Evolutionary conservation across 768 basidiomycete genomes (phyloP), one percentile per base, ranked within the genome.

Genomic region (Leccinum ochraceum): DNA sequence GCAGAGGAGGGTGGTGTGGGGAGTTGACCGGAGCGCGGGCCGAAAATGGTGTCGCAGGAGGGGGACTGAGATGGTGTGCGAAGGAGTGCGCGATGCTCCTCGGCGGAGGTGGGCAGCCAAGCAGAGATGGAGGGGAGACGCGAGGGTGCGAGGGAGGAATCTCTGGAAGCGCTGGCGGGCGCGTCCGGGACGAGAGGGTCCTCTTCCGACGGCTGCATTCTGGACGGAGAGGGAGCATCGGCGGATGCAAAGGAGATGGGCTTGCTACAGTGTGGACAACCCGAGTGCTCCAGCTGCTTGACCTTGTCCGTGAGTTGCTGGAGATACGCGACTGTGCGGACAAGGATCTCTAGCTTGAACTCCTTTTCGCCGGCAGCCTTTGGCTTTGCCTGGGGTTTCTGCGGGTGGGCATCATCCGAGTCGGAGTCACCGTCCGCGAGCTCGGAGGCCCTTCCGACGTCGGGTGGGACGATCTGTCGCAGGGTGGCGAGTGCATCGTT

Each of bases 291-390:
- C 26, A 85, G 76, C n/a, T 69, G 70, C 46, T 63, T 62, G 60
- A 92, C 85, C 53, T 78, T 81, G 34, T 77, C 74, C 4, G 90
- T 76, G 48, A 95, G 80, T 60, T 89, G 85, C 74, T 88, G 81
- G 75, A 95, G 82, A 74, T 87, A 92, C 1, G 84, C 73, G 13
- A 95, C 93, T 0, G 93, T 92, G 67, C 90, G 79, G 62, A 92
- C 86, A 54, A 95, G 83, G 52, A 95, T 90, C 76, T 95, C 94
- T 26, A 96, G 81, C 76, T 95, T 96, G 80, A 94, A 95, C 75
- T 95, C 93, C 69, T 91, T 91, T 67, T 89, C 90, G 67, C 84
- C 87, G 4, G 80, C 75, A 32, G 60, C 36, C 60, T 67, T 65
- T 48, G 75, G 70, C 44, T 76, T 68, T 28, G 74, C 70, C 65